Evolutionary conservation across 768 basidiomycete species (phyloP).

Genomic region (Multifurca ochricompacta): DNA sequence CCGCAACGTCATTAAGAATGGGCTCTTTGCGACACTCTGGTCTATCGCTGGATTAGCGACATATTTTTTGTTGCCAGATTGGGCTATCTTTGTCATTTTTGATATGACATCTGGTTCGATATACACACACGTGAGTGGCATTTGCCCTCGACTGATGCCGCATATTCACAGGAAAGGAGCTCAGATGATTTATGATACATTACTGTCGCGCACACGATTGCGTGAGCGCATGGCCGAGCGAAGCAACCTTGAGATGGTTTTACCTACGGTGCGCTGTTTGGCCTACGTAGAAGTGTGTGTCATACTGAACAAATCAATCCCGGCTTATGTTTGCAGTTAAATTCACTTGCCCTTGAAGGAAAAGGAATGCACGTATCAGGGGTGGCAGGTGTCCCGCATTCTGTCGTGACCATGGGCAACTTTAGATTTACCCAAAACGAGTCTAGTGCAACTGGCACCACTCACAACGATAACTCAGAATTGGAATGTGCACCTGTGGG

Average conservation of each 20-base stretch:
- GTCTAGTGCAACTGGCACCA: neutral
- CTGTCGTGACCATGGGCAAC: neutral
- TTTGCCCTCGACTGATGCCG: neutral
- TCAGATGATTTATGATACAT: slow-evolving; percentile 2
- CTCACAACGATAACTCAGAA: neutral
- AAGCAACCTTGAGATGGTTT: neutral
- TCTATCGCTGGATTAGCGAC: neutral
- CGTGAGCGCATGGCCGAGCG: neutral
- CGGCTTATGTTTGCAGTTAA: neutral
- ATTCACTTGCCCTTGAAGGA: neutral
- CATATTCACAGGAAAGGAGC: neutral
- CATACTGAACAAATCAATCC: neutral
- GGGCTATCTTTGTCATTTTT: neutral
- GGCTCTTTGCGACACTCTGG: neutral
- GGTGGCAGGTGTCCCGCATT: neutral
- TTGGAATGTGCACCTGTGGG: neutral
- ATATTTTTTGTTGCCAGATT: neutral
- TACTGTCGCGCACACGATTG: neutral
- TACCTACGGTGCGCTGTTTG: neutral
- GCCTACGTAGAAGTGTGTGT: no score
- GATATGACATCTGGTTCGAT: slow-evolving; percentile 2
- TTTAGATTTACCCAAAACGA: neutral
- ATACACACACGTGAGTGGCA: slow-evolving; percentile 3
- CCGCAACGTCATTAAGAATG: neutral
- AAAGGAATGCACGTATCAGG: neutral